Evolutionary conservation across 345 rosid genomes (phyloP), one percentile per base, ranked within the genome.

Genomic region (Populus alba): DNA sequence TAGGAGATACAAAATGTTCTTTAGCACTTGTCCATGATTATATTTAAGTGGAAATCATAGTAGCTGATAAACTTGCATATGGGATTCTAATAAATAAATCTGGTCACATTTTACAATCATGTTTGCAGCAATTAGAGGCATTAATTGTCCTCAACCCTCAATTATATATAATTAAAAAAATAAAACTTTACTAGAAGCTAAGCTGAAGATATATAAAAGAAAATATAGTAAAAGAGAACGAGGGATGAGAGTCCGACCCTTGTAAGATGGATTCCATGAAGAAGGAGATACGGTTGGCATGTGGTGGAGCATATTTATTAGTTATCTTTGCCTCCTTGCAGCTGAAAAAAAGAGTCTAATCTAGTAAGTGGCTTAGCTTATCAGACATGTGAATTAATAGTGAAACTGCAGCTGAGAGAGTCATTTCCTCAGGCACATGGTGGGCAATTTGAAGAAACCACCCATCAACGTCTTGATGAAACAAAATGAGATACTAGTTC

Each of bases 221-320:
- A 39, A 39, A 39, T 39, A 39, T 39, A 39, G 43, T 39, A 73
- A 70, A 33, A 59, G 2, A 76, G 38, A 35, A 17, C 62, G 25
- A 35, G 38, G 23, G 41, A 78, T 70, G 68, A 61, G 72, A 23
- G 70, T 72, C 67, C 79, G 68, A 88, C 89, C 83, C 59, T 78
- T 80, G 27, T 66, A 81, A 74, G 83, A 81, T 10, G 80, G 81
- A 78, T 78, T 81, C 88, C 88, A 85, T 74, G 75, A 35, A 51
- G 77, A 76, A 73, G 78, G 79, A 18, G 85, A 55, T 2, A 76
- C 37, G 8, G 79, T 35, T 1, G 83, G 73, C 71, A 66, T 76
- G 69, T 79, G 78, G 69, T 68, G 86, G 33, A 85, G 76, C 91
- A 88, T 86, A 83, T 77, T 66, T 78, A 75, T 71, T 59, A 47